Evolutionary conservation across 1,284 basidiomycete genomes (phyloP), one percentile per base, ranked within the genome.

Genomic region (Ustilago shanxiensis): DNA sequence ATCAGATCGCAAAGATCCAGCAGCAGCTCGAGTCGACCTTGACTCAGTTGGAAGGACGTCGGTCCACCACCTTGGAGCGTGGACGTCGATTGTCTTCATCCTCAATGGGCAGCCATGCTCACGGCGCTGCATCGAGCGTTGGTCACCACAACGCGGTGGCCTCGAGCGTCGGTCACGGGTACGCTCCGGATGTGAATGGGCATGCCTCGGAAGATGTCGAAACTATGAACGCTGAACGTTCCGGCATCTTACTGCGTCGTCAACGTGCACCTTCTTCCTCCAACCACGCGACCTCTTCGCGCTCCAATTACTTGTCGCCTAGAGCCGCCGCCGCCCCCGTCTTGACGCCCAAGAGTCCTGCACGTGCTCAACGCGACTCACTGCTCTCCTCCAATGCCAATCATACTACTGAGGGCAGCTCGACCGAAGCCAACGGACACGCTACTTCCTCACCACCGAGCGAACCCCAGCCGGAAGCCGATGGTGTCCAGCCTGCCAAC

Each of bases 1-100:
- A 82, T 49, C 82, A 84, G 64, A 84, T 84, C 33, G 70, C 73
- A 28, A 75, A 77, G 57, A 80, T 84, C 57, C 82, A 84, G 60
- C 72, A 76, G 57, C 82, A 84, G 67, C 79, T 84, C 58, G 82
- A 84, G 57, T 72, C 67, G 2, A 84, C 82, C 10, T 67, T 84
- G 50, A 75, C 71, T 13, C 68, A 83, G 50, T 77, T 84, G 35
- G 82, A 84, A 60, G 79, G 77, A 4, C 72, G 82, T 22, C 67
- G 79, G 22, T 78, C 76, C 3, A 67, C 66, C 44, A 79, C 79
- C 1, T 75, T 80, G 26, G 79, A 81, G 35, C 74, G 79, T 14
- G 66, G 57, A 24, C 62, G 79, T 24, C 62, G 80, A 20, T 41
- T 66, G 26, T 80, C 79, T 1, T 68, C 67, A 0, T 60, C 72